Evolutionary conservation across 164 flowering plant genomes (phyloP).

Genomic region (Protea cynaroides): DNA sequence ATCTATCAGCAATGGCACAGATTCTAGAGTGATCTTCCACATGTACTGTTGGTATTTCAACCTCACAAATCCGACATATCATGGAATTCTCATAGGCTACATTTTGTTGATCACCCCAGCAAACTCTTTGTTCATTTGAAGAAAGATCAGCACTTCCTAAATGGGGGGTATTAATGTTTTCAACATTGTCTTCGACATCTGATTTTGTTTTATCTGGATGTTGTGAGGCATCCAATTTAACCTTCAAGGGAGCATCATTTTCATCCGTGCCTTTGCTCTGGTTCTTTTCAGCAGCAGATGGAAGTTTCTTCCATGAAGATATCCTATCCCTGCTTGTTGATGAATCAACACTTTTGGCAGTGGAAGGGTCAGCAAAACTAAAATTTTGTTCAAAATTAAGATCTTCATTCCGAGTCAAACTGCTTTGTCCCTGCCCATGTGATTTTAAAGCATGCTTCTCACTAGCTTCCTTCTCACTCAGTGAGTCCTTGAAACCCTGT

Average conservation of each 20-base stretch:
- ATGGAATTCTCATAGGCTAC: conserved; percentile 54
- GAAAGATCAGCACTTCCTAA: conserved; percentile 33
- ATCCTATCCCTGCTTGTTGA: conserved; percentile 58
- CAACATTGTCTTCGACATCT: conserved; percentile 19
- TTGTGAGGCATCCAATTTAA: conserved; percentile 24
- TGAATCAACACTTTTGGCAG: conserved; percentile 69
- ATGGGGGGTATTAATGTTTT: conserved; percentile 30
- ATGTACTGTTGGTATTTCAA: conserved; percentile 83
- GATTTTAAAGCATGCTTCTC: conserved; percentile 33
- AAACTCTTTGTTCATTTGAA: conserved; percentile 25
- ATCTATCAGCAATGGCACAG: conserved; percentile 90
- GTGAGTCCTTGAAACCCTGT: conserved; percentile 25
- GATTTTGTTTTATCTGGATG: conserved; percentile 24
- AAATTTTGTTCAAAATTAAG: conserved; percentile 24
- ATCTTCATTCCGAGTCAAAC: conserved; percentile 22
- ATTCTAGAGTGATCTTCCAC: conserved; percentile 95
- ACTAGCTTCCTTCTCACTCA: conserved; percentile 28
- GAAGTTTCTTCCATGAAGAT: conserved; percentile 96
- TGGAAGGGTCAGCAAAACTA: conserved; percentile 30
- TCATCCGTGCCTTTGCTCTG: conserved; percentile 38
- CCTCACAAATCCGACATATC: conserved; percentile 96
- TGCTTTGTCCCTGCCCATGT: conserved; percentile 27
- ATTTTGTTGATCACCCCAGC: conserved; percentile 49
- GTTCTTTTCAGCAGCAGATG: conserved; percentile 67
- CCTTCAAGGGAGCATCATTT: conserved; percentile 34